A percentile compares a stretch with the other conserved stretches of the same genome.
phyloP scores from a whole-genome alignment of 2,329 filamentous ascomycete genomes.

The Bisporella sp. region DNA sequence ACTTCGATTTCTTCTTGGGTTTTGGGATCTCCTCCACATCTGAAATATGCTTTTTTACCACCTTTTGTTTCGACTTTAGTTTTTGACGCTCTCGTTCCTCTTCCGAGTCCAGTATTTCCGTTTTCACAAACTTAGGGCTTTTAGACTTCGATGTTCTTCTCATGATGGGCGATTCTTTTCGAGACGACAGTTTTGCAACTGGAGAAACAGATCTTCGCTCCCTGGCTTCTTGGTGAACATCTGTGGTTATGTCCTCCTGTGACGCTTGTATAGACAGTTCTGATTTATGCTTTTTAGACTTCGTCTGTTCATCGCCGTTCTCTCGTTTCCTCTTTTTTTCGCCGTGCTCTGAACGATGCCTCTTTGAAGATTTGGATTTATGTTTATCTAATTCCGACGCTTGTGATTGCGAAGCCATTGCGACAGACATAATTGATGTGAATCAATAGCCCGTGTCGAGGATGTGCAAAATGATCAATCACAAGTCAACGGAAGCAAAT shows the following conservation, averaged over 20 bases:
- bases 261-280: neutral
- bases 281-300: slow-evolving; percentile 34
- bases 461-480: too few species aligned
- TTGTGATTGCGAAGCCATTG: slow-evolving; percentile 4
- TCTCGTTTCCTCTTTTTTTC: slow-evolving; percentile 36
- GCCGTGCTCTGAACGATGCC: slow-evolving; percentile 30
- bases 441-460: too few species aligned
- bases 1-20: neutral
- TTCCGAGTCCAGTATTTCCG: too few species aligned
- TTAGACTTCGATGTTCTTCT: neutral
- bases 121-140: neutral
- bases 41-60: neutral
- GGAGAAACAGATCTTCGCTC: too few species aligned
- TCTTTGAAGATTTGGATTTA: slow-evolving; percentile 26
- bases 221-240: too few species aligned
- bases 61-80: neutral
- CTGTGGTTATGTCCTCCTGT: neutral
- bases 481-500: too few species aligned
- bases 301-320: slow-evolving; percentile 32
- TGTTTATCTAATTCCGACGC: slow-evolving; percentile 19
- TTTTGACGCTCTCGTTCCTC: too few species aligned
- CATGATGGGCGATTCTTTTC: neutral
- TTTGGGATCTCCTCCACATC: neutral
- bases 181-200: neutral
- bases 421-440: too few species aligned